Conservation (phyloP, 306 rosid species). For the Albizia julibrissin region DNA sequence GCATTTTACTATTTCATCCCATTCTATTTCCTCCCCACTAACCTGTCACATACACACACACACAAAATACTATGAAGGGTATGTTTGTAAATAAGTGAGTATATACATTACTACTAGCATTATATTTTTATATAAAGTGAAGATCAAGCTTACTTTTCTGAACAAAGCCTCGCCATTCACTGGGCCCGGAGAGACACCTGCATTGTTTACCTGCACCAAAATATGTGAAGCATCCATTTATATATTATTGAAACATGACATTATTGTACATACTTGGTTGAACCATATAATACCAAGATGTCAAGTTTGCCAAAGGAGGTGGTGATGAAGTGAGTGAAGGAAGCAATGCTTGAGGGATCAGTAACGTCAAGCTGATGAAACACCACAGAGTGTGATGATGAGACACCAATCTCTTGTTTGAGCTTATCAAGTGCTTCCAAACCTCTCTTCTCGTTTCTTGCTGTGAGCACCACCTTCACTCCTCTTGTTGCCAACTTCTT, state of each 20-base stretch:
- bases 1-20: neutral
- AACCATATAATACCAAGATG: neutral
- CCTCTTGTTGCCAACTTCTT: constrained; percentile 48
- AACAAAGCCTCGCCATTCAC: constrained; percentile 3
- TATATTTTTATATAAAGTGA: neutral
- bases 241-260: neutral
- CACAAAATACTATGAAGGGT: too few relatives aligned
- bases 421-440: neutral
- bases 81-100: too few relatives aligned
- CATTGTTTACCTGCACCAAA: constrained; percentile 8
- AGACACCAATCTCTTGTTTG: neutral
- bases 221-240: neutral
- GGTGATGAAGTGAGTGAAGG: neutral
- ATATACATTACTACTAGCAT: too few relatives aligned
- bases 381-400: neutral
- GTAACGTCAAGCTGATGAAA: constrained; percentile 16
- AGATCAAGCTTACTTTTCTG: neutral
- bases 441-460: constrained; percentile 47
- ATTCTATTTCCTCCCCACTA: neutral
- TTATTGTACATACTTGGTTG: neutral
- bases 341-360: neutral
- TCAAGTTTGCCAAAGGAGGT: constrained; percentile 10
- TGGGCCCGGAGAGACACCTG: neutral
- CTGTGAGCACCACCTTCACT: constrained; percentile 45
- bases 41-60: too few relatives aligned